Conservation (phyloP, 192 early-diverging fungal genomes). For the Physocladia obscura region DNA sequence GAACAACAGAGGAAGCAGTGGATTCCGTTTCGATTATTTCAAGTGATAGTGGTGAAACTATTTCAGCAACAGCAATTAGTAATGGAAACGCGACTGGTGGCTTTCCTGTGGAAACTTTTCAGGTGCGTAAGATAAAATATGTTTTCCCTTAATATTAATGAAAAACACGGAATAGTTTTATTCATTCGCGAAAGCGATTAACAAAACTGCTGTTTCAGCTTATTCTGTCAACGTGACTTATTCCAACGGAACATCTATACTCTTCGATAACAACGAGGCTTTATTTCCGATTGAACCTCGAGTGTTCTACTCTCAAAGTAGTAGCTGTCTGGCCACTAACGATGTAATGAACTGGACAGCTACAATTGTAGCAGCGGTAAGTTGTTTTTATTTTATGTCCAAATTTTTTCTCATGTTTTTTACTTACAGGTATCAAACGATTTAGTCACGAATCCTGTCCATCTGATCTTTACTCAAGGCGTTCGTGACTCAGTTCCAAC, state of each 20-base stretch:
- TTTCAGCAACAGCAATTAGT: background rate
- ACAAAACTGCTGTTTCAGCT: background rate
- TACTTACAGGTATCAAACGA: too few relatives aligned
- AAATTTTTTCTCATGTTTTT: background rate
- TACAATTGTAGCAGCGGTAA: background rate
- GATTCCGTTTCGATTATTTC: background rate
- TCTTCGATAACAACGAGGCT: background rate
- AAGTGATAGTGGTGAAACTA: background rate
- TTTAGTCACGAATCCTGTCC: background rate
- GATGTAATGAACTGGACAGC: constrained; percentile 5
- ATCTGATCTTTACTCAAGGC: background rate
- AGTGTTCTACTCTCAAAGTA: background rate
- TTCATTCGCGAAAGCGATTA: background rate
- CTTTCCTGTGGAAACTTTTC: background rate
- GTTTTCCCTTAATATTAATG: too few relatives aligned
- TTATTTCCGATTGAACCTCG: background rate
- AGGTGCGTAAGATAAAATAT: too few relatives aligned
- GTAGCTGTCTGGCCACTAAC: background rate
- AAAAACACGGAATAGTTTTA: background rate
- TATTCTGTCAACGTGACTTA: background rate
- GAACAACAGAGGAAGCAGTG: background rate
- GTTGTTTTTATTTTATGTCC: background rate
- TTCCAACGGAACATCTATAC: background rate
- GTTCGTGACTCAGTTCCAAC: background rate
- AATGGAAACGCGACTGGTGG: background rate